Evolutionary conservation across 1,284 basidiomycete species (phyloP).

Genomic region (Leccinum fallax): DNA sequence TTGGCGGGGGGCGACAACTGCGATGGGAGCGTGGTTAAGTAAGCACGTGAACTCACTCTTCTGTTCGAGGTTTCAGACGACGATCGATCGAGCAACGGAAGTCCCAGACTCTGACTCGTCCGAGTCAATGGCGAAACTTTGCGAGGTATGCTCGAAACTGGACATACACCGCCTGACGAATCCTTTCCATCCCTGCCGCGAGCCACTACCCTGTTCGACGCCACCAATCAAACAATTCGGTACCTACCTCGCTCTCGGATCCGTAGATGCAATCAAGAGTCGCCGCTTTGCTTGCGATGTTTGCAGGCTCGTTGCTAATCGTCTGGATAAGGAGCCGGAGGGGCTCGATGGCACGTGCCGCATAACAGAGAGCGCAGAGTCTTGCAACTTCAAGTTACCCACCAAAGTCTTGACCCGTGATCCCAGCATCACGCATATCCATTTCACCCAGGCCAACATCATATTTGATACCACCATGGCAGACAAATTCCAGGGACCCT

Average conservation of each 20-base stretch:
- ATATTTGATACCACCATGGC: slow-evolving; percentile 4
- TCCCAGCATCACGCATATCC: slow-evolving; percentile 17
- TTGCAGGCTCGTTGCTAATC: slow-evolving; percentile 17
- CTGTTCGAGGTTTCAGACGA: not conserved
- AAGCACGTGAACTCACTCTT: not conserved
- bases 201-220: slow-evolving; percentile 2
- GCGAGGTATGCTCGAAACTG: slow-evolving; percentile 15
- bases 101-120: not conserved
- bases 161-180: slow-evolving; percentile 3
- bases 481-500: slow-evolving; percentile 2
- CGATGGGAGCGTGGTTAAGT: not conserved
- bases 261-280: slow-evolving; percentile 18
- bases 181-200: slow-evolving; percentile 11
- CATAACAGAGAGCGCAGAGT: slow-evolving; percentile 4
- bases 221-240: not conserved
- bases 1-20: not conserved
- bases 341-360: slow-evolving; percentile 12
- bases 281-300: slow-evolving; percentile 15
- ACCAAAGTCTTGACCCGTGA: slow-evolving; percentile 1
- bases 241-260: slow-evolving; percentile 11
- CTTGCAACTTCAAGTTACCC: slow-evolving; percentile 17
- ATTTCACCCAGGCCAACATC: slow-evolving; percentile 16
- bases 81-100: not conserved
- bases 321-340: slow-evolving; percentile 16
- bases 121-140: slow-evolving; percentile 6